Base-by-base conservation (phyloP, 2,329 filamentous ascomycete genomes). In the Plectosphaerella cucumerina region DNA sequence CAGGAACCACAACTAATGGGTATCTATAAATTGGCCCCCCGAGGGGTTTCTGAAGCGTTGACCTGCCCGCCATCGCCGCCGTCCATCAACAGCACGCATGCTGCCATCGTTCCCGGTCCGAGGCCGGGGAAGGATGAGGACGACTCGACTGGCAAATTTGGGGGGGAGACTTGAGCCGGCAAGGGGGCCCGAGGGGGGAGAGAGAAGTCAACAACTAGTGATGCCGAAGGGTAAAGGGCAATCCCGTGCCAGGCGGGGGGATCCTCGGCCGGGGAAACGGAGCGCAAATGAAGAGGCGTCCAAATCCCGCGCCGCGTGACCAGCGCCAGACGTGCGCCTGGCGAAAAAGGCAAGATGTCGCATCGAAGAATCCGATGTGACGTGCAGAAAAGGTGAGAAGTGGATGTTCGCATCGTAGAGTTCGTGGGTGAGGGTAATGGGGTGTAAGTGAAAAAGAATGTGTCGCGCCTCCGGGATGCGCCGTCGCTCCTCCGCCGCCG, bases 401-500 rank as follows among this genome's bases (percentile, higher is more conserved):
- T 14, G 18, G 48, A 54, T 53, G 51, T 42, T 50, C 53, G 47
- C 53, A 51, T 55, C 50, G 44, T 47, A 50, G 53, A 48, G 31
- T 47, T 51, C 53, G 53, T 20, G 23, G 10, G 47, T 31, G 26
- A 5, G 26, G 26, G 26, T 31, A 31, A n/a, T n/a, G n/a, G n/a
- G n/a, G n/a, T n/a, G n/a, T n/a, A n/a, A n/a, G 17, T 21, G 35
- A 42, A 43, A 34, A 42, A 11, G 26, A 48, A 26, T 26, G 47
- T 26, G 31, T 41, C 20, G 20, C 34, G 21, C 35, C 34, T 18
- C 37, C 17, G 21, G 17, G n/a, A 23, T 17, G 26, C 34, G 33
- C 21, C 43, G 22, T 35, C 26, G n/a, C 14, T 31, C 22, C 34
- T 41, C 31, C 48, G n/a, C 41, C 31, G 33, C 18, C 20, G 31